A percentile compares a stretch with the other conserved stretches of the same genome.
Conservation (phyloP, 108 stramenopile species). For the Nitzschia inconspicua region DNA sequence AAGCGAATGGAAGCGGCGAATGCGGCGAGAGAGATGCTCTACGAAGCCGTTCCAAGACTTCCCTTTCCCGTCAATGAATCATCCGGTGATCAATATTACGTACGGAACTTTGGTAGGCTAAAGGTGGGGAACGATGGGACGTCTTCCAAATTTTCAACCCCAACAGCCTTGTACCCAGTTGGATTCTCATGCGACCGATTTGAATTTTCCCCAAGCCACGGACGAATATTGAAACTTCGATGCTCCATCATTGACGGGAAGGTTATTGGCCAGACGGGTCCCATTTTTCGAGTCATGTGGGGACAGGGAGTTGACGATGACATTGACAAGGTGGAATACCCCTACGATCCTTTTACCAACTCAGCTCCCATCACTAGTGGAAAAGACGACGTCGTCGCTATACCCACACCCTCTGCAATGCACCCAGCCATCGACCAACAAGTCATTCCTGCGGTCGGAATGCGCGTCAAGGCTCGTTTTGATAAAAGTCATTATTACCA, state of each 20-base stretch:
- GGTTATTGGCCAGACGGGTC: slow-evolving; percentile 43
- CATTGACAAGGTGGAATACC: slow-evolving; percentile 34
- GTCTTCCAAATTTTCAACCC: slow-evolving; percentile 41
- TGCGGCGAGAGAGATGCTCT: slow-evolving; percentile 48
- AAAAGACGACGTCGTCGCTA: slow-evolving; percentile 23
- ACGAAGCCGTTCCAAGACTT: slow-evolving; percentile 43
- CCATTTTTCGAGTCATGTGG: slow-evolving; percentile 82
- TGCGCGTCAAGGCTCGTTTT: slow-evolving; percentile 73
- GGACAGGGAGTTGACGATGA: slow-evolving; percentile 83
- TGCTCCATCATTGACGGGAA: slow-evolving; percentile 80
- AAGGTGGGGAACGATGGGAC: slow-evolving; percentile 21
- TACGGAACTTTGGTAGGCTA: slow-evolving; percentile 70
- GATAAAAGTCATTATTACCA: slow-evolving; percentile 50
- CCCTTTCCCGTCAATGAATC: slow-evolving; percentile 37
- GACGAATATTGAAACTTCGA: slow-evolving; percentile 69
- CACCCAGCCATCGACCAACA: not conserved
- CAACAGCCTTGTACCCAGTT: slow-evolving; percentile 60
- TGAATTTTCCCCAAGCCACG: slow-evolving; percentile 78
- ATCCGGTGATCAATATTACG: slow-evolving; percentile 36
- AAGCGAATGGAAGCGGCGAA: slow-evolving; percentile 53
- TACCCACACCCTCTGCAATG: slow-evolving; percentile 18
- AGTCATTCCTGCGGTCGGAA: slow-evolving; percentile 50
- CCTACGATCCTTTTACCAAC: slow-evolving; percentile 56
- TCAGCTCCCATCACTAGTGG: slow-evolving; percentile 40
- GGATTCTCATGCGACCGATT: slow-evolving; percentile 84